Evolutionary conservation across 2,329 filamentous ascomycete genomes (phyloP).

Genomic region (Dichotomopilus funicola): DNA sequence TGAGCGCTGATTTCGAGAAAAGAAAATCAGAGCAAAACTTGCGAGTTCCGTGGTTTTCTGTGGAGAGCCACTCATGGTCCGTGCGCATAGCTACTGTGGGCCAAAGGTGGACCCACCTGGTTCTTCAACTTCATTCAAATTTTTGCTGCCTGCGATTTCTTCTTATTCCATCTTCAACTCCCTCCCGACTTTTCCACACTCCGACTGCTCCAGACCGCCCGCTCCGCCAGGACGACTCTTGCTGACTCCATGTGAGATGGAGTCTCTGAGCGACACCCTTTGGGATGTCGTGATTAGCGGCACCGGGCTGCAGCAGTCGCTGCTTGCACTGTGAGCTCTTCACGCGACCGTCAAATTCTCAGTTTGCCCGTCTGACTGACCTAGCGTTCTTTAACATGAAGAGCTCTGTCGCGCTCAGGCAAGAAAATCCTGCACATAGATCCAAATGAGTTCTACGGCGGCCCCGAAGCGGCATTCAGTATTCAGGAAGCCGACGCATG

Average conservation of each 20-base stretch:
- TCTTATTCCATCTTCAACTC: conserved; percentile 1
- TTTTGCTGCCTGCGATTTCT: conserved; percentile 18
- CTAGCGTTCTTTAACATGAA: conserved; percentile 49
- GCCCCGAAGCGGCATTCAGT: conserved; percentile 76
- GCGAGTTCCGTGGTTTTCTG: conserved; percentile 2
- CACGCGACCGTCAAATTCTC: conserved; percentile 14
- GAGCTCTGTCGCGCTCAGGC: conserved; percentile 83
- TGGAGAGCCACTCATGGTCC: background rate
- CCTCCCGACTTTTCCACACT: conserved; percentile 5
- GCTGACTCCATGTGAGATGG: conserved; percentile 46
- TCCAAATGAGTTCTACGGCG: conserved; percentile 81
- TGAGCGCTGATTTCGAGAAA: conserved; percentile 35
- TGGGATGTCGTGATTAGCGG: conserved; percentile 79
- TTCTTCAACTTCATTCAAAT: conserved; percentile 19
- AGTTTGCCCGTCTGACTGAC: conserved; percentile 62
- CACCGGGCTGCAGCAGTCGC: conserved; percentile 70
- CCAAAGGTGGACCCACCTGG: conserved; percentile 5
- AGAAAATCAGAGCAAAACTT: conserved; percentile 24
- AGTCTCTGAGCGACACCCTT: conserved; percentile 63
- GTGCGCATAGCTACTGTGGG: conserved; percentile 13
- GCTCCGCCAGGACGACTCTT: conserved; percentile 2
- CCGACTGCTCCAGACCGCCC: conserved; percentile 1
- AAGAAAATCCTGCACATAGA: conserved; percentile 91
- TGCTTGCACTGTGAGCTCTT: conserved; percentile 65
- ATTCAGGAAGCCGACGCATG: conserved; percentile 75